Evolutionary conservation across 163 green algal species (phyloP).

Genomic region (Trebouxiophyceae sp.): DNA sequence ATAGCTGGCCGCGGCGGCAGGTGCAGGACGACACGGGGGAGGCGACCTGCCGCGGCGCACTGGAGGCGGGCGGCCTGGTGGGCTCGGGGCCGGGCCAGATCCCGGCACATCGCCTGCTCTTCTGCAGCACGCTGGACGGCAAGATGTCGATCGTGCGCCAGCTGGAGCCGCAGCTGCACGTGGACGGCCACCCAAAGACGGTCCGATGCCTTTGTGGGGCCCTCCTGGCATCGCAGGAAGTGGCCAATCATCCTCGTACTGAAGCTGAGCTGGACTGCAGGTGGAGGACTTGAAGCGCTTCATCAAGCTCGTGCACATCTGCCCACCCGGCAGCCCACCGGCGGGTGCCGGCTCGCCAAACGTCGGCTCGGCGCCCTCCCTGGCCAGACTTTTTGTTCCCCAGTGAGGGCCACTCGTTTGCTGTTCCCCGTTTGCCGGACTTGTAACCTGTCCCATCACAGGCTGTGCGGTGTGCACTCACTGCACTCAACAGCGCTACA

Average conservation of each 20-base stretch:
- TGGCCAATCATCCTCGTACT: neutral
- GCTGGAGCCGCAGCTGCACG: conserved; percentile 74
- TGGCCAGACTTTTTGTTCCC: conserved; percentile 7
- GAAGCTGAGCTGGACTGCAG: conserved; percentile 1
- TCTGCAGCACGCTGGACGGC: conserved; percentile 66
- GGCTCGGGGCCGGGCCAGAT: conserved; percentile 37
- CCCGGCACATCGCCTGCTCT: conserved; percentile 41
- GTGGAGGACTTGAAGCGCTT: conserved; percentile 56
- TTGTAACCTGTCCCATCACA: no score
- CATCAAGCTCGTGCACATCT: conserved; percentile 50
- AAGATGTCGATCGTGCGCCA: conserved; percentile 73
- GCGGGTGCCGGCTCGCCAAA: conserved; percentile 8
- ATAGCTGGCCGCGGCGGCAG: no score
- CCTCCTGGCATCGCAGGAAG: neutral
- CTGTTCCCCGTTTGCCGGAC: no score
- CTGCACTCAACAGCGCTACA: no score
- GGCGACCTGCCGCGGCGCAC: conserved; percentile 53
- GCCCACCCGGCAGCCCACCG: neutral
- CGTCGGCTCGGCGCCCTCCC: conserved; percentile 5
- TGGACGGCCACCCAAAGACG: conserved; percentile 54
- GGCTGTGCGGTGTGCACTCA: no score
- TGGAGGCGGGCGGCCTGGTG: conserved; percentile 52
- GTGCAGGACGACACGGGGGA: conserved; percentile 71
- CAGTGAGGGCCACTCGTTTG: neutral
- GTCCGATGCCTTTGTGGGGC: conserved; percentile 2